These are phyloP conservation scores for Penicillium sumatraense DNA, from an alignment of 2,329 filamentous ascomycete species.

Conservation along the genomic window DNA sequence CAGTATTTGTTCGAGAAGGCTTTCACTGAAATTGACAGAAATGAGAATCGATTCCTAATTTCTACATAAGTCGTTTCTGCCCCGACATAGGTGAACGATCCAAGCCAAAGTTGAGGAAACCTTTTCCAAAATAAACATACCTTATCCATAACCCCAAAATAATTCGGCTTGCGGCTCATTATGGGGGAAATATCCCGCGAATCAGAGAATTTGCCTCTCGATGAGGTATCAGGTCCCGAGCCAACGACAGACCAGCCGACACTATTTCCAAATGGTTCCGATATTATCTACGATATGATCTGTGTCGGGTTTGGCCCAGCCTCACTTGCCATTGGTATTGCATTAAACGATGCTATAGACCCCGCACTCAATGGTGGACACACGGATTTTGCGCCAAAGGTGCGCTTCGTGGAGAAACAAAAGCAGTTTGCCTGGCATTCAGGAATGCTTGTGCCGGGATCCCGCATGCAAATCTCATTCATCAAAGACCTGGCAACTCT, in stretches of 20 bases:
- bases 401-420: slow-evolving; percentile 89
- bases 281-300: slow-evolving; percentile 74
- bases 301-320: slow-evolving; percentile 94
- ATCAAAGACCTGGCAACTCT: slow-evolving; percentile 93
- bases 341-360: slow-evolving; percentile 77
- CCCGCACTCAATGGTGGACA: slow-evolving; percentile 45
- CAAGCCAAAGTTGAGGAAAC: too few species aligned
- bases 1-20: too few species aligned
- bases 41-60: too few species aligned
- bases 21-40: too few species aligned
- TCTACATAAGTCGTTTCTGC: too few species aligned
- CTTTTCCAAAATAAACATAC: too few species aligned
- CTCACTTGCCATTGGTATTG: slow-evolving; percentile 84
- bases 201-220: neutral
- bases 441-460: slow-evolving; percentile 90
- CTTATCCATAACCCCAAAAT: neutral
- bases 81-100: too few species aligned
- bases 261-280: neutral
- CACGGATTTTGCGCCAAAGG: slow-evolving; percentile 61
- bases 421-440: slow-evolving; percentile 85
- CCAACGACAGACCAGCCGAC: neutral
- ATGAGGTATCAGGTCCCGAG: neutral
- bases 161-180: neutral
- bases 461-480: slow-evolving; percentile 97
- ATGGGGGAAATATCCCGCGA: neutral